Base-by-base conservation (phyloP, 2,329 filamentous ascomycete species). In the Elsinoe australis region DNA sequence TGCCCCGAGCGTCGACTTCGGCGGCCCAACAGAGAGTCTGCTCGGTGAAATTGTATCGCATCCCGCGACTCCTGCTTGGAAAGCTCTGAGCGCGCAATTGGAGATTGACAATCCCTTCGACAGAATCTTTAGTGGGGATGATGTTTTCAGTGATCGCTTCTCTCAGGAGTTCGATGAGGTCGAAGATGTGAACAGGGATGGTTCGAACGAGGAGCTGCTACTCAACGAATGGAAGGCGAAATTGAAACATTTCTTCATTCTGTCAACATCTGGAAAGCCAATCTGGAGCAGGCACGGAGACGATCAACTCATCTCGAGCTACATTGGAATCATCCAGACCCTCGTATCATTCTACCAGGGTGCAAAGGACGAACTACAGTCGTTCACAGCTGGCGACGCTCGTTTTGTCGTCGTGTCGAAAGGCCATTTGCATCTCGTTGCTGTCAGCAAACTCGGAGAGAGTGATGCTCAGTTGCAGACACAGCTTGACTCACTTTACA, bases 221-320 rank as follows among this genome's bases (percentile, higher is more conserved):
- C 71, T 95, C 32, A 69, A 71, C 12, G 73, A 81, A 54, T 98
- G 89, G 89, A 92, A 88, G 62, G 79, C 84, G 29, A 96, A 96
- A 69, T 74, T 89, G 53, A 98, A 98, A 67, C 92, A 98, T 67
- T 98, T 95, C 65, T 80, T 98, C 67, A 94, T 98, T 58, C 72
- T 98, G 1, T 96, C 92, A 2, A 90, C 88, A 10, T 90, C 94
- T 7, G 92, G 92, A 15, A 98, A 98, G 64, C 94, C 92, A 8
- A 94, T 98, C 41, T 98, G 90, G 74, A 96, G 88, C 60, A 79
- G 94, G 41, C 90, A 98, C 62, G 92, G 94, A 32, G 87, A 95
- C 57, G 76, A 94, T 55, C 81, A 83, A 48, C 71, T 96, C 34
- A 87, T 96, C 61, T 95, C 94, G 58, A 85, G 85, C 44, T 95